Base-by-base conservation (phyloP, 2,329 filamentous ascomycete species). In the Cladosporium sp. region DNA sequence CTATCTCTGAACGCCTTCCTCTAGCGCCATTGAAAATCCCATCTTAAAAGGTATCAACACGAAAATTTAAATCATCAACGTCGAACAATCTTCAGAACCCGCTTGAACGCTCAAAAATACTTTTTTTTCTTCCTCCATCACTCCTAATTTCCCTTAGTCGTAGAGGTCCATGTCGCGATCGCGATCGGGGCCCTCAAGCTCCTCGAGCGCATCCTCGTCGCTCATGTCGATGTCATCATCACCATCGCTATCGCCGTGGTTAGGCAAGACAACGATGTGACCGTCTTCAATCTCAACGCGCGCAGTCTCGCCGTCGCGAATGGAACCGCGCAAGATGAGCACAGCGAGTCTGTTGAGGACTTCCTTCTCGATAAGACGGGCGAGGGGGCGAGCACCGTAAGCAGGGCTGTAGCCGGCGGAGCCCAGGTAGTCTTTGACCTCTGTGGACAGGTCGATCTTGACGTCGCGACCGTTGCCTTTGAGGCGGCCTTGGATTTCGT, bases 311-410 rank as follows among this genome's bases (percentile, higher is more conserved):
- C 91, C 91, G 58, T 99, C 92, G 60, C 80, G 82, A 67, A 99
- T 85, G 49, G 81, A 84, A 56, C 89, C 89, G 56, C 90, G 82
- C 19, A 99, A 78, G 56, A 99, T 95, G 56, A 97, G 80, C 36
- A 99, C 88, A 1, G 93, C 93, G 56, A 99, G 76, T 43, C 85
- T 84, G 72, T 99, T 99, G 63, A 99, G 83, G 2, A 99, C 89
- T 70, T 99, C 93, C 73, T 93, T 93, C 76, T 99, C 93, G 61
- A 99, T 96, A 53, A 99, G 81, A 47, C 93, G 82, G 15, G 86
- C 83, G 18, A 99, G 75, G 29, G 93, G 93, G 52, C 93, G 82
- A 36, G 93, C 93, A 69, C 93, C 93, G 64, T 99, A 99, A 1
- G 89, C 90, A 1, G 93, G 93, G 12, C 89, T 95, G 74, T 99